Conservation (phyloP, 2,329 filamentous ascomycete species). For the Botrytis pseudocinerea region DNA sequence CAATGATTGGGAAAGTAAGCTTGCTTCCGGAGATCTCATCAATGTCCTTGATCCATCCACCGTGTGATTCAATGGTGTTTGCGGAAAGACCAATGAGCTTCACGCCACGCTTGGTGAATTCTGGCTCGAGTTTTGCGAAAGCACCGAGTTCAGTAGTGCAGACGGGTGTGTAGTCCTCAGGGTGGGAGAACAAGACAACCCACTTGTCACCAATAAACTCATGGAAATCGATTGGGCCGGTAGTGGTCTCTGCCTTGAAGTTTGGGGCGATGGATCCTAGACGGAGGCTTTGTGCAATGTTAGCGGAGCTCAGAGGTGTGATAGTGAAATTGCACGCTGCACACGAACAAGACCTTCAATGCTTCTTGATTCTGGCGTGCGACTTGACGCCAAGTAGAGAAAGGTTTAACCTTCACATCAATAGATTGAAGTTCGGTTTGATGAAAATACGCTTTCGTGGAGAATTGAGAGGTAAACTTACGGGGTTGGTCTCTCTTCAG, state of each 20-base stretch:
- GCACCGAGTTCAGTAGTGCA: slow-evolving; percentile 95
- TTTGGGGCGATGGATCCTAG: slow-evolving; percentile 71
- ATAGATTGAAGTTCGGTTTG: background rate
- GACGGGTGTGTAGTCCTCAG: slow-evolving; percentile 89
- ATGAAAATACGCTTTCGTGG: background rate
- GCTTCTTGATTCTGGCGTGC: background rate
- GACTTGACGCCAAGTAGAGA: background rate
- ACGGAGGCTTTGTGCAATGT: slow-evolving; percentile 52
- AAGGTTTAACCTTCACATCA: background rate
- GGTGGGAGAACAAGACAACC: slow-evolving; percentile 83
- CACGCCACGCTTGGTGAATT: slow-evolving; percentile 82
- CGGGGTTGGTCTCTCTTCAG: slow-evolving; percentile 29
- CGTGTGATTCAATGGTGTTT: slow-evolving; percentile 82
- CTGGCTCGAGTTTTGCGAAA: slow-evolving; percentile 83
- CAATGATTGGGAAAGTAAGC: slow-evolving; percentile 77
- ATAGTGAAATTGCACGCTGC: background rate
- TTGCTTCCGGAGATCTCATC: slow-evolving; percentile 72
- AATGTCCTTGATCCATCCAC: slow-evolving; percentile 89
- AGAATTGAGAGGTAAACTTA: slow-evolving; percentile 22
- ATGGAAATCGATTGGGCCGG: slow-evolving; percentile 78
- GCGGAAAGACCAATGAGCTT: slow-evolving; percentile 91
- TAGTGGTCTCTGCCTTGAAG: slow-evolving; percentile 80
- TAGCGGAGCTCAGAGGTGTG: background rate
- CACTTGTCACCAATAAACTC: slow-evolving; percentile 77
- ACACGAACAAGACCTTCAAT: background rate